Evolutionary conservation across 2,329 filamentous ascomycete genomes (phyloP), one percentile per base, ranked within the genome.

Genomic region (Diaporthe vexans): DNA sequence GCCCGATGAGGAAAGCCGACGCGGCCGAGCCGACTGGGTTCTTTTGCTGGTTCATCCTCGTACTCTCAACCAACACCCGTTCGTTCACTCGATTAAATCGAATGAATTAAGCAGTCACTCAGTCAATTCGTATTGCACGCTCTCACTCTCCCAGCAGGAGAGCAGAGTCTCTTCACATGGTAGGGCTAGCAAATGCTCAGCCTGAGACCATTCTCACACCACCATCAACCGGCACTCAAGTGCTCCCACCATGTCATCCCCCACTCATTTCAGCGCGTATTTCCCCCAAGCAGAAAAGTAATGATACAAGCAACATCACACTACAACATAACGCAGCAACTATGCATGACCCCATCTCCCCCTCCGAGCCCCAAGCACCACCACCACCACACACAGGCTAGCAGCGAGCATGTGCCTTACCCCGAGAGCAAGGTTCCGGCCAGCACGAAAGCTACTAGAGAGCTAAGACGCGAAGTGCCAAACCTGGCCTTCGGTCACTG

Each of bases 1-100:
- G 43, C 61, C 61, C 46, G 46, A 67, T 67, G 29, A 52, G 61
- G 61, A 46, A 67, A 51, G 19, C 61, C 59, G 59, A 65, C 59
- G 59, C 43, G 61, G 19, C 61, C 43, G 26, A 19, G 61, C 43
- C 21, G 26, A 46, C 15, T 26, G 37, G n/a, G n/a, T 7, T 43
- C n/a, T 43, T 24, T 26, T 7, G 35, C 35, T 61, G n/a, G 35
- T 15, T 26, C 13, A n/a, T 61, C 6, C 35, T 61, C 35, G 57
- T 24, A 59, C 57, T 24, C 35, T 17, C 13, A 43, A 17, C 40
- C 40, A 17, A 19, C 29, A 7, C 3, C 9, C 29, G 33, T 21
- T 10, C 29, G 33, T 21, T 10, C 40, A 57, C 19, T 61, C 15
- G n/a, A 40, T 40, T 19, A 46, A 65, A 21, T 48, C 59, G 26